These are phyloP conservation scores for Colletotrichum costaricense DNA, from an alignment of 2,329 filamentous ascomycete genomes.

Conservation along the genomic window DNA sequence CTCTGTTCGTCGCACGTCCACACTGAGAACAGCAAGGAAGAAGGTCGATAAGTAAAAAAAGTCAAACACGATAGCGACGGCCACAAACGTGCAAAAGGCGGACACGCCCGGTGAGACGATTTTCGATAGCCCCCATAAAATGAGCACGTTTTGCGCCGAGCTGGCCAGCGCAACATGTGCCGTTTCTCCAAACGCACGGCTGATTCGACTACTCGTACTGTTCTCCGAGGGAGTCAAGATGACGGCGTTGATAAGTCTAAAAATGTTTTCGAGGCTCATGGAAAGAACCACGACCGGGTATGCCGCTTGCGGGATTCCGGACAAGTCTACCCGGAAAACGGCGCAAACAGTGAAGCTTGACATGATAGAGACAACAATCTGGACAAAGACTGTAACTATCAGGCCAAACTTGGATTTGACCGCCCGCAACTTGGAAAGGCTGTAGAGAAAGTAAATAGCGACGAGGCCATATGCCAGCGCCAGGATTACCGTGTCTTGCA, in stretches of 20 bases:
- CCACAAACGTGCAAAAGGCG: constrained; percentile 81
- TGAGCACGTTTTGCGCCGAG: constrained; percentile 74
- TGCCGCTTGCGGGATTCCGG: constrained; percentile 77
- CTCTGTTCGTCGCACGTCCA: constrained; percentile 82
- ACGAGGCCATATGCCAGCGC: constrained; percentile 74
- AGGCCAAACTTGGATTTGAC: constrained; percentile 82
- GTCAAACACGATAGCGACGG: constrained; percentile 80
- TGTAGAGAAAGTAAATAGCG: constrained; percentile 73
- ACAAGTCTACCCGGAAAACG: constrained; percentile 79
- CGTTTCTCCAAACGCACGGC: constrained; percentile 79
- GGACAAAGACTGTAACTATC: constrained; percentile 75
- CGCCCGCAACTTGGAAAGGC: constrained; percentile 75
- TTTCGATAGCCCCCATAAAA: constrained; percentile 74
- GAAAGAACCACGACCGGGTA: constrained; percentile 83
- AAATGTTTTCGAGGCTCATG: constrained; percentile 83
- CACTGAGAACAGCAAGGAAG: constrained; percentile 81
- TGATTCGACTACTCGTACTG: constrained; percentile 75
- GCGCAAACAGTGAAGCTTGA: constrained; percentile 85
- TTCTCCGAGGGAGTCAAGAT: constrained; percentile 77
- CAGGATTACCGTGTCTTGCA: constrained; percentile 72
- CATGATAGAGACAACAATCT: constrained; percentile 78
- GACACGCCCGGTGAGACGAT: constrained; percentile 77
- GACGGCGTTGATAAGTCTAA: constrained; percentile 81
- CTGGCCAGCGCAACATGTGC: constrained; percentile 76
- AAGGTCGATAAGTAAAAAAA: constrained; percentile 84